These are phyloP conservation scores for Cladorrhinum sp. DNA, from an alignment of 2,329 filamentous ascomycete species.

Conservation along the genomic window DNA sequence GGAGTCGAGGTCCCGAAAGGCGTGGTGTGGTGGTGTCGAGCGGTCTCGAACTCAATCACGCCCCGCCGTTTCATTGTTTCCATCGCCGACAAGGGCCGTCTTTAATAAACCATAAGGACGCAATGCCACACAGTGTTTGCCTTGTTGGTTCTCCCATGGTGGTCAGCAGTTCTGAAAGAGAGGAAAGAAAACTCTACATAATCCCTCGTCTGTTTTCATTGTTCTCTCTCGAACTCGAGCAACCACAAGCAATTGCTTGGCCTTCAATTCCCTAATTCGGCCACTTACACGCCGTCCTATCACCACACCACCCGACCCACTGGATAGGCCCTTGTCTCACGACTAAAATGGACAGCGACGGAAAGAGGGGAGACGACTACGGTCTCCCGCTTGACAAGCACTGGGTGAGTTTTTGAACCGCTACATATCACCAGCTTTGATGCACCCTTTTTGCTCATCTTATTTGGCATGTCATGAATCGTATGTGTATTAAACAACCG, in stretches of 20 bases:
- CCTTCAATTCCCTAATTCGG: not conserved
- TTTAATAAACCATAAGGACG: conserved; percentile 4
- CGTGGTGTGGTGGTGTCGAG: not conserved
- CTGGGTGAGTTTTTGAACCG: conserved; percentile 19
- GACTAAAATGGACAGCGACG: conserved; percentile 29
- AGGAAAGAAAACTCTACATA: not conserved
- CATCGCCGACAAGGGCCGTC: conserved; percentile 2
- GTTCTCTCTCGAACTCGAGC: not conserved
- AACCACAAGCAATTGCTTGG: not conserved
- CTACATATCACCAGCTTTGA: not conserved
- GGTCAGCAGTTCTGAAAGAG: not conserved
- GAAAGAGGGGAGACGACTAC: conserved; percentile 23
- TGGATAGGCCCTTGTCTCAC: not conserved
- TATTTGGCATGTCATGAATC: not conserved
- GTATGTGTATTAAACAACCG: not conserved
- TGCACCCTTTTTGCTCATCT: not conserved
- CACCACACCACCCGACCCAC: not conserved
- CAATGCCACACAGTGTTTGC: conserved; percentile 1
- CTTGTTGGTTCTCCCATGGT: not conserved
- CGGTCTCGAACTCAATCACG: conserved; percentile 1
- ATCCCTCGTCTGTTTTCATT: not conserved
- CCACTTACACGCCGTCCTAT: conserved; percentile 1
- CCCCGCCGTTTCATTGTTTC: not conserved
- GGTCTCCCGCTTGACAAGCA: conserved; percentile 31
- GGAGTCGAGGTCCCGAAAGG: not conserved